A percentile compares a stretch with the other conserved stretches of the same genome.
Evolutionary conservation across 2,329 filamentous ascomycete genomes (phyloP).

Genomic region (Botrytis tulipae): DNA sequence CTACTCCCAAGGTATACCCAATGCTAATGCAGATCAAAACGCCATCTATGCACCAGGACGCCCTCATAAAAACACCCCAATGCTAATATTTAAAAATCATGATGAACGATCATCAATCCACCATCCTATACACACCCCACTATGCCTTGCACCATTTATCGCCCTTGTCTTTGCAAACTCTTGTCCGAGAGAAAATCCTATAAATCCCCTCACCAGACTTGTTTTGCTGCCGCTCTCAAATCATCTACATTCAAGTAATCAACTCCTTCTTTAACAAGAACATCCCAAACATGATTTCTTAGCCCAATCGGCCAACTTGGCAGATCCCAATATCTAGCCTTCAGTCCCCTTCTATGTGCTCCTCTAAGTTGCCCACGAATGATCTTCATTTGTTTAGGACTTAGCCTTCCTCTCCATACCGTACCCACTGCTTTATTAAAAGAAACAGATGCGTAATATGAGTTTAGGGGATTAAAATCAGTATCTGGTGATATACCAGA

Average conservation of each 20-base stretch:
- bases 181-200: not conserved
- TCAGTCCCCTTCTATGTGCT: constrained; percentile 52
- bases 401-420: constrained; percentile 48
- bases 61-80: not conserved
- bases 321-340: constrained; percentile 59
- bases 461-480: constrained; percentile 54
- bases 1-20: constrained; percentile 1
- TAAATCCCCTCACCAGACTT: constrained; percentile 27
- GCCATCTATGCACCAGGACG: not conserved
- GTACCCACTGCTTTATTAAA: constrained; percentile 54
- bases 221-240: constrained; percentile 43
- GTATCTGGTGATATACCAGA: constrained; percentile 41
- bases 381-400: constrained; percentile 43
- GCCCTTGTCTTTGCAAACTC: not conserved
- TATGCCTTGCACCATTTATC: not conserved
- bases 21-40: constrained; percentile 5
- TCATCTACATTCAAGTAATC: constrained; percentile 64
- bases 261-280: constrained; percentile 54
- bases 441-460: constrained; percentile 63
- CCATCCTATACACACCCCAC: not conserved
- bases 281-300: constrained; percentile 56
- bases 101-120: not conserved
- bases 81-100: not conserved
- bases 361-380: constrained; percentile 47
- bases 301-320: constrained; percentile 55